Conservation (phyloP, 176 grass and related monocot species). For the Hsuehochloa calcarea region DNA sequence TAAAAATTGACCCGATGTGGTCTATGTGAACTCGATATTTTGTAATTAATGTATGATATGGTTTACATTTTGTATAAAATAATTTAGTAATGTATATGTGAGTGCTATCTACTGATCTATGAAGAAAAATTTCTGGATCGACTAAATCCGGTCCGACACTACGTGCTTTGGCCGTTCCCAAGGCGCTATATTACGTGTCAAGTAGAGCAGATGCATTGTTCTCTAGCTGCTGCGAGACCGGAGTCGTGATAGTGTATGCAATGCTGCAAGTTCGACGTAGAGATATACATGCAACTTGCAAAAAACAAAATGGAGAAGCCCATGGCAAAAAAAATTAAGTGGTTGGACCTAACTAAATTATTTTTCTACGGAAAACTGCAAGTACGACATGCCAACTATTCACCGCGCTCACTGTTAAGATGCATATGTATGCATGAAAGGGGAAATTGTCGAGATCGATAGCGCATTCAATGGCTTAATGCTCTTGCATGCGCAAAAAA, state of each 20-base stretch:
- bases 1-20: too few species aligned
- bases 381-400: conserved; percentile 17
- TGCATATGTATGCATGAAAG: not conserved
- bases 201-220: not conserved
- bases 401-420: conserved; percentile 2
- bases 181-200: not conserved
- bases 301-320: not conserved
- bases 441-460: not conserved
- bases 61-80: too few species aligned
- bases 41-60: too few species aligned
- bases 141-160: too few species aligned
- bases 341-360: conserved; percentile 30
- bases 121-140: too few species aligned
- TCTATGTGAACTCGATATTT: too few species aligned
- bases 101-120: too few species aligned
- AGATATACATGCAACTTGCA: not conserved
- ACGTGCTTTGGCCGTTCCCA: conserved; percentile 4
- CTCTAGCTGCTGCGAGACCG: not conserved
- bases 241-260: conserved; percentile 28
- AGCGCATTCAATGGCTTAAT: not conserved
- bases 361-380: not conserved
- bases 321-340: not conserved
- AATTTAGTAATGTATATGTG: too few species aligned
- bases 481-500: not conserved
- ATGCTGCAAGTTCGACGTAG: conserved; percentile 17